phyloP scores from a whole-genome alignment of 139 green algal genomes.

The Yamagishiella unicocca region DNA sequence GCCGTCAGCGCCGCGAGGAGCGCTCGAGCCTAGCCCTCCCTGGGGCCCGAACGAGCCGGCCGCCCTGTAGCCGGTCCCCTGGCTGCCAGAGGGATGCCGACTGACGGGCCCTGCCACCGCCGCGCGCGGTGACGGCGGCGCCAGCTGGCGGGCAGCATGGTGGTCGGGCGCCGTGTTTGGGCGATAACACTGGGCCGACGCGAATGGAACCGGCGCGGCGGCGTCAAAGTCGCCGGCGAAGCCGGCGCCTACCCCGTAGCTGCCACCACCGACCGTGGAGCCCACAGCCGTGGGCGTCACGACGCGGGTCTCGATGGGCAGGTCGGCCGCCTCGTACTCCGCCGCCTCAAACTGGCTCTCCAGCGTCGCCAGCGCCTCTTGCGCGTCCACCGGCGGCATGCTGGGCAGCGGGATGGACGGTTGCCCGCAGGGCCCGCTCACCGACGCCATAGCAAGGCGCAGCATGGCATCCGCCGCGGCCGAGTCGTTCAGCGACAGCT shows the following conservation, averaged over 20 bases:
- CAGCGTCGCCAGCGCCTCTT: not conserved
- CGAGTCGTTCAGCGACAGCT: too few relatives aligned
- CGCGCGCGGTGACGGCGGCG: not conserved
- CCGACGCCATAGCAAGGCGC: too few relatives aligned
- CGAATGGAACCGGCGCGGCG: too few relatives aligned
- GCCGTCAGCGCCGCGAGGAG: too few relatives aligned
- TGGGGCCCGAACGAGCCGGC: too few relatives aligned
- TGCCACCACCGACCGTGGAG: not conserved
- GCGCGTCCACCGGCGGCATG: not conserved
- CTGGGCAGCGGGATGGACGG: not conserved
- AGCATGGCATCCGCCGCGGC: too few relatives aligned
- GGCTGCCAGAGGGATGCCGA: too few relatives aligned
- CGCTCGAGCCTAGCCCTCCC: too few relatives aligned
- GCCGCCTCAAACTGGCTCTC: conserved; percentile 29
- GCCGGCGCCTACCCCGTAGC: not conserved
- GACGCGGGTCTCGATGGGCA: conserved; percentile 31
- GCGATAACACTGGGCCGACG: not conserved
- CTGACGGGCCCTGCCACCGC: not conserved
- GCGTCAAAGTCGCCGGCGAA: too few relatives aligned
- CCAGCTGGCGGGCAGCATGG: not conserved
- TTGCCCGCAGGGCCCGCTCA: too few relatives aligned
- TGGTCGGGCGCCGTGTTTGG: not conserved
- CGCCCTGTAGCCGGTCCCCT: too few relatives aligned
- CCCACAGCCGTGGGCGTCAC: not conserved
- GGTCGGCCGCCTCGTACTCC: conserved; percentile 10